Conservation (phyloP, 2,329 filamentous ascomycete species). For the Stylonectria norvegica region DNA sequence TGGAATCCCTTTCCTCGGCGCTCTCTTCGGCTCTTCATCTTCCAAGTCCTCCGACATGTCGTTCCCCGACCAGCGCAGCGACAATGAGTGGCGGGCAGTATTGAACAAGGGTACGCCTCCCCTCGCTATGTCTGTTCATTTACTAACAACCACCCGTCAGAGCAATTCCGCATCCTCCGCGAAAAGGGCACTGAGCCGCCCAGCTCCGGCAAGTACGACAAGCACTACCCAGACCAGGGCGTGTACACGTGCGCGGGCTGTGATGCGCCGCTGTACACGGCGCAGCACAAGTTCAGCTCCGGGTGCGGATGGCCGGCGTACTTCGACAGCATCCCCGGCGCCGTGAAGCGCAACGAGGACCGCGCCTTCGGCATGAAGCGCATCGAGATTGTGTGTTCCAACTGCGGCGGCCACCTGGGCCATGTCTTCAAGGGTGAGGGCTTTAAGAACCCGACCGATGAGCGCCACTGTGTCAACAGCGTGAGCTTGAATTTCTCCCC, state of each 20-base stretch:
- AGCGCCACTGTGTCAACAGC: slow-evolving; percentile 96
- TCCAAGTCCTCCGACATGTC: slow-evolving; percentile 58
- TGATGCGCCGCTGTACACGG: slow-evolving; percentile 83
- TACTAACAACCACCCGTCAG: slow-evolving; percentile 43
- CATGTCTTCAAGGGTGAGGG: slow-evolving; percentile 93
- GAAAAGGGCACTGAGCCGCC: slow-evolving; percentile 87
- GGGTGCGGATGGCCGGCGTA: slow-evolving; percentile 98
- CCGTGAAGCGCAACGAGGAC: slow-evolving; percentile 80
- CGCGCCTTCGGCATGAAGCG: slow-evolving; percentile 73
- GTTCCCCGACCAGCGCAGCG: slow-evolving; percentile 75
- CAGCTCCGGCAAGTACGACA: slow-evolving; percentile 79
- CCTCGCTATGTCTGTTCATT: background rate
- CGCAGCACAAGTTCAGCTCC: slow-evolving; percentile 91
- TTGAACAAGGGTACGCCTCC: slow-evolving; percentile 54
- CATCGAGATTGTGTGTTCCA: slow-evolving; percentile 90
- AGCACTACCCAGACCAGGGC: slow-evolving; percentile 72
- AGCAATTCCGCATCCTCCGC: slow-evolving; percentile 92
- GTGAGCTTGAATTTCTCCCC: slow-evolving; percentile 78
- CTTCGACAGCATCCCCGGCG: slow-evolving; percentile 90
- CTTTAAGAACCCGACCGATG: slow-evolving; percentile 80
- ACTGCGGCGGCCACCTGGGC: slow-evolving; percentile 92
- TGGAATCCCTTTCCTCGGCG: slow-evolving; percentile 72
- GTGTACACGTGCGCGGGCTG: slow-evolving; percentile 88
- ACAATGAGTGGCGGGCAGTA: slow-evolving; percentile 86
- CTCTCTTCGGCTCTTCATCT: slow-evolving; percentile 68